Evolutionary conservation across 305 asterid genomes (phyloP).

Genomic region (Striga hermonthica): DNA sequence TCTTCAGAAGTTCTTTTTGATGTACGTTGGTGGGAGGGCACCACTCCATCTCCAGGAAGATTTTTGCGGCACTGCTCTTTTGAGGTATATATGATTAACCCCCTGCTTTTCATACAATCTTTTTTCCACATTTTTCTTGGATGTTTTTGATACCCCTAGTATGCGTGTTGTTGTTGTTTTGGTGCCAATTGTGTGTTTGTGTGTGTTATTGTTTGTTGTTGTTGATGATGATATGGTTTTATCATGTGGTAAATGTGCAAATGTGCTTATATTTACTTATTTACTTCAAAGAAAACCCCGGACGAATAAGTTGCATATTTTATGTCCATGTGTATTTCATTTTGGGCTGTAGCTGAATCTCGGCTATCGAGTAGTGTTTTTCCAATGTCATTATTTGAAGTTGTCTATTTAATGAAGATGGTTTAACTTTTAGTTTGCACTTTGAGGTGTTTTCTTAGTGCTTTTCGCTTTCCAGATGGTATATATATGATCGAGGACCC

Average conservation of each 20-base stretch:
- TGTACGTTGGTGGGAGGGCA: constrained; percentile 91
- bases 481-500: constrained; percentile 8
- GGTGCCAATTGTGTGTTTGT: neutral
- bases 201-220: neutral
- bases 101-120: too few relatives aligned
- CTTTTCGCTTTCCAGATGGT: constrained; percentile 16
- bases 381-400: too few relatives aligned
- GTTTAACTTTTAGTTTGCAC: too few relatives aligned
- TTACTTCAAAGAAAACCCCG: too few relatives aligned
- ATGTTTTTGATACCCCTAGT: constrained; percentile 7
- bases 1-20: constrained; percentile 85
- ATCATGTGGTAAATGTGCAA: constrained; percentile 16
- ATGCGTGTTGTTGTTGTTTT: neutral
- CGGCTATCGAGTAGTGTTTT: constrained; percentile 5
- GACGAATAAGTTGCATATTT: neutral
- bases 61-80: constrained; percentile 92
- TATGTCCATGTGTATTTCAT: neutral
- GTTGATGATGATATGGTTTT: neutral
- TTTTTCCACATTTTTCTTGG: neutral
- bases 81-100: constrained; percentile 45
- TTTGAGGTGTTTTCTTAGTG: constrained; percentile 6
- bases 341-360: neutral
- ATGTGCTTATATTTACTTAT: neutral
- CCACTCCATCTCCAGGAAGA: constrained; percentile 96
- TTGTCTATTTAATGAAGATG: too few relatives aligned